These are phyloP conservation scores for Syzygium malaccense DNA, from an alignment of 441 rosid species.

Conservation along the genomic window DNA sequence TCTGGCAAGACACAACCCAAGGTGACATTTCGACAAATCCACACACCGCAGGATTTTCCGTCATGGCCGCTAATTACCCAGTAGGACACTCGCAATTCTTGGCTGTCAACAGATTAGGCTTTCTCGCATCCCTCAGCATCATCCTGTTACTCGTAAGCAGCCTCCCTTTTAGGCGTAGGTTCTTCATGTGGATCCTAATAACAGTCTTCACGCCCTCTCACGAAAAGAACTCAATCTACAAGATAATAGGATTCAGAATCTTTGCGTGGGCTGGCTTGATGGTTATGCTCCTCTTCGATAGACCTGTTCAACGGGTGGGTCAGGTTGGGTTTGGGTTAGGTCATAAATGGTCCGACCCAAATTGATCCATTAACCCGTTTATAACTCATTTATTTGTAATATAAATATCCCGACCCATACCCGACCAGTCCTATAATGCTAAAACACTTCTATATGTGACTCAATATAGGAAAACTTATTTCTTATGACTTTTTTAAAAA, in stretches of 20 bases:
- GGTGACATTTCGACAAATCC: not conserved
- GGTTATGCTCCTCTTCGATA: not conserved
- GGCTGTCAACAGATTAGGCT: not conserved
- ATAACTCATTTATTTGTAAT: no score
- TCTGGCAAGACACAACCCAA: not conserved
- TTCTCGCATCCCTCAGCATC: not conserved
- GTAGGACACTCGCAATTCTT: not conserved
- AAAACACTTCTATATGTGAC: no score
- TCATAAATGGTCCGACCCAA: no score
- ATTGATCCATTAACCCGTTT: no score
- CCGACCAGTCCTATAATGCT: no score
- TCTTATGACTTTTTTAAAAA: no score
- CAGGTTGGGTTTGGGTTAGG: no score
- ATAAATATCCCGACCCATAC: no score
- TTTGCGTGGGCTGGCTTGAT: not conserved
- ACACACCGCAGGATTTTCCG: not conserved
- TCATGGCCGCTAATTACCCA: not conserved
- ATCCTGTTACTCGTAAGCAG: constrained; percentile 6
- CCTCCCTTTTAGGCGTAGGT: not conserved
- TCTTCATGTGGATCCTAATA: not conserved
- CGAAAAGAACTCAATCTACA: not conserved
- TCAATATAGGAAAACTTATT: no score
- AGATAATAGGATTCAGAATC: not conserved
- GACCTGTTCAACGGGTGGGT: no score
- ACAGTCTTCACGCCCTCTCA: not conserved